Conservation (phyloP, 164 flowering plant species). For the Vitis rotundifolia region DNA sequence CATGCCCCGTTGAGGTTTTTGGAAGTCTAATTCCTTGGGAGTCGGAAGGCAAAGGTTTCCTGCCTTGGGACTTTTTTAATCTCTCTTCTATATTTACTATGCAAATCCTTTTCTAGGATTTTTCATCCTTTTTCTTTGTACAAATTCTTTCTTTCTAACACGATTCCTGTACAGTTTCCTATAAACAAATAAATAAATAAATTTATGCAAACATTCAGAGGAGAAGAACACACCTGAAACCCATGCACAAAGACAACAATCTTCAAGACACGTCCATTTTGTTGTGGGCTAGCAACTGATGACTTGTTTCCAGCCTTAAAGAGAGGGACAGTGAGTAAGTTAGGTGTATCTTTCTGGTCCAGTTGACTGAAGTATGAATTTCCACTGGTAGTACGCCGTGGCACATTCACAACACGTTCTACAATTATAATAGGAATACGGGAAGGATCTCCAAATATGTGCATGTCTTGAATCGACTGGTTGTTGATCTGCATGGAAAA, state of each 20-base stretch:
- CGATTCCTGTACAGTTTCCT: too few relatives aligned
- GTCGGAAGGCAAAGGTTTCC: too few relatives aligned
- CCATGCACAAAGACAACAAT: slow-evolving; percentile 95
- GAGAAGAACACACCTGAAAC: slow-evolving; percentile 71
- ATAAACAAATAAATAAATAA: too few relatives aligned
- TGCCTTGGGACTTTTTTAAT: too few relatives aligned
- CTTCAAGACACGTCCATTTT: slow-evolving; percentile 63
- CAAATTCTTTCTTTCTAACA: too few relatives aligned
- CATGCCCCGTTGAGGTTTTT: too few relatives aligned
- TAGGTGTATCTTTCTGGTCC: slow-evolving; percentile 42
- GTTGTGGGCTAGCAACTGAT: slow-evolving; percentile 29
- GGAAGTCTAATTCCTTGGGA: too few relatives aligned
- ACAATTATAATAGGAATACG: slow-evolving; percentile 76
- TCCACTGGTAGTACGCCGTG: slow-evolving; percentile 57
- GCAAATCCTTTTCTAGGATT: too few relatives aligned
- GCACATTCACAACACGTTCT: slow-evolving; percentile 80
- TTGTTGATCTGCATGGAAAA: slow-evolving; percentile 71
- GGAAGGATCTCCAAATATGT: slow-evolving; percentile 83
- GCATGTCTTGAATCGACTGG: slow-evolving; percentile 89
- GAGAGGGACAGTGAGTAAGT: slow-evolving; percentile 25
- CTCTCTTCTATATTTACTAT: too few relatives aligned
- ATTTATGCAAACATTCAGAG: neutral
- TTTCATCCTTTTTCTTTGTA: too few relatives aligned
- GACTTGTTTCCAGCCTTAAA: slow-evolving; percentile 29
- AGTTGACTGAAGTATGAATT: slow-evolving; percentile 50